These are phyloP conservation scores for Boletus insuetus DNA, from an alignment of 768 basidiomycete species.

Conservation along the genomic window DNA sequence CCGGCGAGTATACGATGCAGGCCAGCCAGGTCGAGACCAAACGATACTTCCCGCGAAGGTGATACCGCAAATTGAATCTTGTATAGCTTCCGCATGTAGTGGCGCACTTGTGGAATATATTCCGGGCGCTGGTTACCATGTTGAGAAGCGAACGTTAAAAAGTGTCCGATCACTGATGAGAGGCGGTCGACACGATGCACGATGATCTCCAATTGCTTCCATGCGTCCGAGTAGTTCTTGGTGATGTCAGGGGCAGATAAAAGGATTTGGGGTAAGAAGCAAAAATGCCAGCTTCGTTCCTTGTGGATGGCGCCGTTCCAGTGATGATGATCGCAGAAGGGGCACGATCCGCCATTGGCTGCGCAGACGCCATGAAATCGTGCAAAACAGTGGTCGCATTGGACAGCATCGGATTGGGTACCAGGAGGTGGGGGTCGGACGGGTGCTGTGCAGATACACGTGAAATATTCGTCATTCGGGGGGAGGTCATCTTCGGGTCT, in stretches of 20 bases:
- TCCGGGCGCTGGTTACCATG: conserved; percentile 70
- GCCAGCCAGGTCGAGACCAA: conserved; percentile 78
- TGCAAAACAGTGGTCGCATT: conserved; percentile 87
- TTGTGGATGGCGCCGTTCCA: conserved; percentile 87
- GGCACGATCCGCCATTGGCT: conserved; percentile 86
- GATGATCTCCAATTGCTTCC: conserved; percentile 76
- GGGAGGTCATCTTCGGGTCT: conserved; percentile 77
- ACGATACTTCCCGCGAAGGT: conserved; percentile 76
- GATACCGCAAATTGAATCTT: conserved; percentile 88
- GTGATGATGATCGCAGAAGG: conserved; percentile 88
- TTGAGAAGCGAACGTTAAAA: conserved; percentile 69
- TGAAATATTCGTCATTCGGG: conserved; percentile 77
- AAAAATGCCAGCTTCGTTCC: conserved; percentile 81
- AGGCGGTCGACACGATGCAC: conserved; percentile 78
- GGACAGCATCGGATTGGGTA: conserved; percentile 75
- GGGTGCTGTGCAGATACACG: conserved; percentile 76
- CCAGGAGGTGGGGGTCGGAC: conserved; percentile 81
- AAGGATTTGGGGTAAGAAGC: conserved; percentile 70
- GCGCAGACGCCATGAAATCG: conserved; percentile 85
- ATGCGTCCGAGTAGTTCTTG: conserved; percentile 74
- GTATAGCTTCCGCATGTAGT: conserved; percentile 89
- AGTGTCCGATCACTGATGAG: conserved; percentile 73
- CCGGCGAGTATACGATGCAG: conserved; percentile 78
- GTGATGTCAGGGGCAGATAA: conserved; percentile 74
- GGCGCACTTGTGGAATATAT: conserved; percentile 78